Percentiles rank a stretch among this genome's conserved stretches.
These are phyloP conservation scores for Larix sibirica DNA, from an alignment of 83 land plant genomes.

Conservation along the genomic window DNA sequence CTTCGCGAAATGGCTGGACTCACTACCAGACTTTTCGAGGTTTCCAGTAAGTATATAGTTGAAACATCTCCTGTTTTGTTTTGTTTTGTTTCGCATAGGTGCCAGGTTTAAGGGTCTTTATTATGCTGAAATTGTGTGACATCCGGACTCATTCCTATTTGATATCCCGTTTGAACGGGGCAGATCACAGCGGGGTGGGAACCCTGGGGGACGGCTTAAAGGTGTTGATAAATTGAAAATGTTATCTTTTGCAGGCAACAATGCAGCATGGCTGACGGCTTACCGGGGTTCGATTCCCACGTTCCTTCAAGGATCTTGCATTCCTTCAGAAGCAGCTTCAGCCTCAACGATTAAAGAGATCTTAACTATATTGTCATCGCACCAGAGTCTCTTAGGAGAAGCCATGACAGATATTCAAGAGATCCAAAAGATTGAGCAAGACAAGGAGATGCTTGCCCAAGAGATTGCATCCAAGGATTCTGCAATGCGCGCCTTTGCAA, in stretches of 20 bases:
- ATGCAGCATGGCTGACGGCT: conserved; percentile 55
- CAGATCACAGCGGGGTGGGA: no score
- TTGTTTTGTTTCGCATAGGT: no score
- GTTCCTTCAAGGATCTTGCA: conserved; percentile 43
- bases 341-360: conserved; percentile 59
- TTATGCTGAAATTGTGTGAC: no score
- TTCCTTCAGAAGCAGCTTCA: conserved; percentile 37
- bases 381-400: conserved; percentile 79
- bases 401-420: conserved; percentile 84
- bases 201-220: no score
- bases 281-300: conserved; percentile 57
- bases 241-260: neutral
- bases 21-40: conserved; percentile 66
- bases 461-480: conserved; percentile 53
- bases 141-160: no score
- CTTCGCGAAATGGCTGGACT: conserved; percentile 80
- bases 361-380: conserved; percentile 56
- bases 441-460: conserved; percentile 49
- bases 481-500: conserved; percentile 67
- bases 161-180: no score
- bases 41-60: conserved; percentile 49
- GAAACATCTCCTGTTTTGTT: no score
- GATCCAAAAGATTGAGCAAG: conserved; percentile 79
- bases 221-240: no score
- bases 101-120: no score